A percentile compares a stretch with the other conserved stretches of the same genome.
Conservation (phyloP, 2,329 filamentous ascomycete species). For the Dactylella cylindrospora region DNA sequence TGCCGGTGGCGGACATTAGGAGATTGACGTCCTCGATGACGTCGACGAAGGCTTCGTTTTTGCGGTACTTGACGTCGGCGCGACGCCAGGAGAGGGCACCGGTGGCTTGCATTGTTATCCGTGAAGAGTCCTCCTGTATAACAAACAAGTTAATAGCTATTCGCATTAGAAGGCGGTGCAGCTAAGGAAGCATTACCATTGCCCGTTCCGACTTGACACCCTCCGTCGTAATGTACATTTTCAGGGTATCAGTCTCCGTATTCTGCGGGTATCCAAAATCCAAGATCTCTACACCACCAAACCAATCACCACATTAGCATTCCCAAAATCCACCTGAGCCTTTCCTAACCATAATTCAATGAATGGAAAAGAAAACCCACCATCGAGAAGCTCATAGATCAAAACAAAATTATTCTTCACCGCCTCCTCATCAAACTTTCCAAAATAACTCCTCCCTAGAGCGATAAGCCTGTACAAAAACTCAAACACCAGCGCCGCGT, state of each 20-base stretch:
- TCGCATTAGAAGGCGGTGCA: background rate
- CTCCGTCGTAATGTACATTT: conserved; percentile 99
- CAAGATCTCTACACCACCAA: conserved; percentile 71
- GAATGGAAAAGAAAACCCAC: conserved; percentile 54
- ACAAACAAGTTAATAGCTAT: conserved; percentile 18
- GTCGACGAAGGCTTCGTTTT: conserved; percentile 99
- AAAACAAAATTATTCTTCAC: conserved; percentile 99
- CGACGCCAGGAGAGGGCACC: conserved; percentile 95
- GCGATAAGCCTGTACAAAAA: conserved; percentile 91
- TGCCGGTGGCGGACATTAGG: conserved; percentile 93
- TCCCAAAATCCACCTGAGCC: conserved; percentile 4
- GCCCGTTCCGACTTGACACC: conserved; percentile 88
- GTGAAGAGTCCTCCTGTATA: conserved; percentile 71
- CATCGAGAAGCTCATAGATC: conserved; percentile 94
- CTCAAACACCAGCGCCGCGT: conserved; percentile 96
- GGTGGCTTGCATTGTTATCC: conserved; percentile 99
- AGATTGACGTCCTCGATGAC: conserved; percentile 99
- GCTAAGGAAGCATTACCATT: conserved; percentile 53
- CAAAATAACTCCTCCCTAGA: conserved; percentile 93
- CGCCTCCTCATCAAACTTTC: conserved; percentile 97
- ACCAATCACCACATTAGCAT: conserved; percentile 21
- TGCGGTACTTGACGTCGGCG: conserved; percentile 96
- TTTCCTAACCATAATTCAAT: conserved; percentile 3
- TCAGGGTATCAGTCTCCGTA: conserved; percentile 96
- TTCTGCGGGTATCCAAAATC: conserved; percentile 99